Evolutionary conservation across 164 flowering plant genomes (phyloP).

Genomic region (Nymphaea thermarum): DNA sequence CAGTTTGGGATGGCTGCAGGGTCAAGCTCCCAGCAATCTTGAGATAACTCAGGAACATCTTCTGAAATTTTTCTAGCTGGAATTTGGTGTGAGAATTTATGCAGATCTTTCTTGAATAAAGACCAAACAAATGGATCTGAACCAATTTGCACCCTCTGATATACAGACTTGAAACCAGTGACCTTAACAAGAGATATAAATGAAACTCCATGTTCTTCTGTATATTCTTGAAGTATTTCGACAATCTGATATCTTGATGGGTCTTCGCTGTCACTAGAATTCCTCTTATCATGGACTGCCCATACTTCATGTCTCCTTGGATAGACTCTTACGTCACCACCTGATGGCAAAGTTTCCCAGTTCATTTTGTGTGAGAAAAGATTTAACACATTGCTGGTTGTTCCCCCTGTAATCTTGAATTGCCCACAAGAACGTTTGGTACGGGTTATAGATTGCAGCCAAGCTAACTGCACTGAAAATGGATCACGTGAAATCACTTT

Average conservation of each 20-base stretch:
- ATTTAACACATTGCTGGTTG: not conserved
- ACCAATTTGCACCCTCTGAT: not conserved
- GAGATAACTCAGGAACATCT: not conserved
- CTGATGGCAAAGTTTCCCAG: not conserved
- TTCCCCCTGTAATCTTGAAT: not conserved
- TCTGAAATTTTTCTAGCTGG: not conserved
- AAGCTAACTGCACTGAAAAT: not conserved
- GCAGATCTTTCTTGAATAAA: not conserved
- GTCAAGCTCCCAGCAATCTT: not conserved
- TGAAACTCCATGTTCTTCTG: not conserved
- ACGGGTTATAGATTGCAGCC: not conserved
- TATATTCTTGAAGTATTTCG: not conserved
- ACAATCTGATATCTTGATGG: not conserved
- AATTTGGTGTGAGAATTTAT: not conserved
- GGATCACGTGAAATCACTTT: not conserved
- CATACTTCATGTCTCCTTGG: not conserved
- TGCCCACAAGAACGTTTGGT: not conserved
- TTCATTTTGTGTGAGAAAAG: not conserved
- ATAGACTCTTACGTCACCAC: not conserved
- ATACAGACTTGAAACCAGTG: not conserved
- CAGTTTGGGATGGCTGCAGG: not conserved
- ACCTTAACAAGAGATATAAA: not conserved
- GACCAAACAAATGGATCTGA: not conserved
- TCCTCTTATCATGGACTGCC: not conserved
- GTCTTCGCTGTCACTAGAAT: not conserved